Evolutionary conservation across 768 basidiomycete species (phyloP), one percentile per base, ranked within the genome.

Genomic region (Phylloporus arenicola): DNA sequence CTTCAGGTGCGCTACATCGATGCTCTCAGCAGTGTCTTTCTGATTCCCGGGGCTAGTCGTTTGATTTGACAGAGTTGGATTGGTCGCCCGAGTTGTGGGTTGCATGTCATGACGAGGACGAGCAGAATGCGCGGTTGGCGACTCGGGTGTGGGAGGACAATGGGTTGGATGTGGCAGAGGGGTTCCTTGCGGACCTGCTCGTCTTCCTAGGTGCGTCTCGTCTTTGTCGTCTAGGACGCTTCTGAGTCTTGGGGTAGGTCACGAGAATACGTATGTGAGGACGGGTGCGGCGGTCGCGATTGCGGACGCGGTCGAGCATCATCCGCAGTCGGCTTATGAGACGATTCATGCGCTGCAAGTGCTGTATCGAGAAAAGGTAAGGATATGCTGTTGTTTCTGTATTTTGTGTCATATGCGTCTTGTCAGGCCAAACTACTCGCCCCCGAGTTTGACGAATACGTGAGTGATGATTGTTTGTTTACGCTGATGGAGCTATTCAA

Each of bases 381-480:
- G 29, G 2, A 12, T 12, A 11, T 30, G 11, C 29, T 6, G 29
- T 30, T 30, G 29, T 30, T 29, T 30, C 29, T 30, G 29, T 30
- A 11, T 12, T 4, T 30, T 30, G 29, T 30, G 10, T 30, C 29
- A 11, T 30, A 30, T 12, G 29, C 9, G 29, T 11, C 29, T 30
- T 11, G 10, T 12, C 29, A 30, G 29, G 89, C 92, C 3, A 92
- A 86, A 65, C 77, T 89, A 34, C 77, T 95, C 4, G 84, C 85
- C 4, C 93, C 94, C 1, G 91, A 96, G 65, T 97, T 89, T 61
- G 96, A 98, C 64, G 73, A 86, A 78, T 99, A 88, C 68, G 92
- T 92, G 47, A 41, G 86, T 70, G 1, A n/a, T 38, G 7, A n/a
- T 17, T 44, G 20, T 4, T 50, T 8, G 13, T 42, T 4, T 16